Percentiles rank a stretch among this genome's conserved stretches.
Evolutionary conservation across 257 asterid species (phyloP).

Genomic region (Solanum lycopersicoides): DNA sequence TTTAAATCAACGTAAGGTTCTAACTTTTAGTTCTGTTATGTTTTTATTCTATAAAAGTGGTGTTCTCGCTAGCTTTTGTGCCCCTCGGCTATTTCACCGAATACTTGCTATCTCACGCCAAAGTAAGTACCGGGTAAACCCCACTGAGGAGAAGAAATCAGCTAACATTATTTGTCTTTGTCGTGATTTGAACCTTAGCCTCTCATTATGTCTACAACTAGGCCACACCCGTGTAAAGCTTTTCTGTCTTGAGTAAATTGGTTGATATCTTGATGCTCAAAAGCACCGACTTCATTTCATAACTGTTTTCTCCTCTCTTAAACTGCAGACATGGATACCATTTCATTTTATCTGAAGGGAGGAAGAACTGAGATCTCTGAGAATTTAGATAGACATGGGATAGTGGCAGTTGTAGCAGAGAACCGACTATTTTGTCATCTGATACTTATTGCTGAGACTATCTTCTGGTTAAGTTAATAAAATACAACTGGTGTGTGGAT

Average conservation of each 20-base stretch:
- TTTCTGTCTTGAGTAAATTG: not conserved
- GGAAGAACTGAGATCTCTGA: conserved; percentile 64
- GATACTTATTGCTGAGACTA: not conserved
- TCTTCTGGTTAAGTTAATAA: not conserved
- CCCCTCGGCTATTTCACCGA: not conserved
- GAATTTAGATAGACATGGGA: not conserved
- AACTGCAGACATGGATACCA: conserved; percentile 91
- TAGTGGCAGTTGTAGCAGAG: not conserved
- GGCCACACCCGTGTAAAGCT: not conserved
- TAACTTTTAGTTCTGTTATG: conserved; percentile 1
- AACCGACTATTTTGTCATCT: not conserved
- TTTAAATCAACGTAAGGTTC: conserved; percentile 82
- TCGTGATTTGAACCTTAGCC: not conserved
- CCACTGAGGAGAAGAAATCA: not conserved
- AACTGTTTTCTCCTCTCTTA: not conserved
- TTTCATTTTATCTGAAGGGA: conserved; percentile 85
- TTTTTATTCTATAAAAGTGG: not conserved
- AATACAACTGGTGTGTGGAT: not conserved
- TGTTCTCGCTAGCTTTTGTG: not conserved
- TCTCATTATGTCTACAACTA: not conserved
- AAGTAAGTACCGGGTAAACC: not conserved
- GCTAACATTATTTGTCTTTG: not conserved
- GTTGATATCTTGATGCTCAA: not conserved
- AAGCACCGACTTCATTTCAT: not conserved
- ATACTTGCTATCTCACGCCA: not conserved